Evolutionary conservation across 331 rosid genomes (phyloP).

Genomic region (Pyrus hybrid): DNA sequence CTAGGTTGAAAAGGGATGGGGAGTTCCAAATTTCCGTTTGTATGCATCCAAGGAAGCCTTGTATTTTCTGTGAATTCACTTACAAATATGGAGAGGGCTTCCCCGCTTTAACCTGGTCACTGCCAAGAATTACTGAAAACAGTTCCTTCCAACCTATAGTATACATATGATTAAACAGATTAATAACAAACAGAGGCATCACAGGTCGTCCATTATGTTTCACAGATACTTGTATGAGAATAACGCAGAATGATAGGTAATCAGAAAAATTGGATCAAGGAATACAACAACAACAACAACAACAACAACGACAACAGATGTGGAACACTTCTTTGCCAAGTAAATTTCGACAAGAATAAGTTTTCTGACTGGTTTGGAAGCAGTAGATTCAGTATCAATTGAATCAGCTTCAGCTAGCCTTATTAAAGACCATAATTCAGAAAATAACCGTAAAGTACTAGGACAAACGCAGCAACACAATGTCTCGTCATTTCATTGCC

Average conservation of each 20-base stretch:
- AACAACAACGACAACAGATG: too few species aligned
- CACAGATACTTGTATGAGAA: background rate
- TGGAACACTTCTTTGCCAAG: background rate
- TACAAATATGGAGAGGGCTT: constrained; percentile 76
- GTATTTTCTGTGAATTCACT: constrained; percentile 19
- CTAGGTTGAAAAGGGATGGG: background rate
- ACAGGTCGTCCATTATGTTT: background rate
- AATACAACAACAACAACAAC: too few species aligned
- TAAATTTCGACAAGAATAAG: background rate
- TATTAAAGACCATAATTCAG: background rate
- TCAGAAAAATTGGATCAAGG: too few species aligned
- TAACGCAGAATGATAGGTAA: background rate
- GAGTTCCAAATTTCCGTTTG: background rate
- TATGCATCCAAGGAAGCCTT: background rate
- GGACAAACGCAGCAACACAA: background rate
- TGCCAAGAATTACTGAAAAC: constrained; percentile 72
- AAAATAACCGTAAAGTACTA: background rate
- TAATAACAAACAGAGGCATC: background rate
- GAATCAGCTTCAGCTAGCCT: background rate
- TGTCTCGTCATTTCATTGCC: background rate
- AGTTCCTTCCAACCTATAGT: constrained; percentile 65
- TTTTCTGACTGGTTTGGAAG: background rate
- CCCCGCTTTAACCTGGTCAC: constrained; percentile 72
- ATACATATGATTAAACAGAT: background rate
- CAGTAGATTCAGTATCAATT: background rate